Evolutionary conservation across 805 yeast genomes (phyloP), one percentile per base, ranked within the genome.

Genomic region (Cyberlindnera misumaiensis): DNA sequence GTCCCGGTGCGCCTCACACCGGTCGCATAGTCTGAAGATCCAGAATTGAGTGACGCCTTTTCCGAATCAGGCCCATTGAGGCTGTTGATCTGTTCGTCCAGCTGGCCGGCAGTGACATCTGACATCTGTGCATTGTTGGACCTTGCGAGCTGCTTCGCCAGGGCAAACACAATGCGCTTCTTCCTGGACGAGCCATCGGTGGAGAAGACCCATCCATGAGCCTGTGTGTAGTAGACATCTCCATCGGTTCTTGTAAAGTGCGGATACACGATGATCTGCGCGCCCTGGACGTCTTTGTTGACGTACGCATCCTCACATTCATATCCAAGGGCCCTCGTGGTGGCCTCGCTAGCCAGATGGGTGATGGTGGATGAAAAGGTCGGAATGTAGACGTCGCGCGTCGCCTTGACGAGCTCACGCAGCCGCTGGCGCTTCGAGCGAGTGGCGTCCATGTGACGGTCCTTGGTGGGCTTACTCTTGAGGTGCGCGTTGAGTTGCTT

Each of bases 151-250:
- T 84, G 87, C 43, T 75, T 75, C 3, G 87, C 85, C 32, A 87
- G 59, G 1, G 87, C 70, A 16, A 83, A 56, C 25, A 89, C 65
- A 32, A 89, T 56, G 41, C 80, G 64, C 58, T 87, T 86, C 52
- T 82, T 86, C 30, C 94, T 66, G 24, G 74, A 72, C 67, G 77
- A 72, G 8, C 72, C 64, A 1, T 94, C 94, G 0, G 88, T 86
- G 30, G 83, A 68, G 38, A 52, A 70, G 10, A 75, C 68, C 72
- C 83, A 75, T 6, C 96, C 96, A 32, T 84, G 69, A 3, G 89
- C 75, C 27, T 77, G 76, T 2, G 82, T 73, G 29, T 72, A 72
- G 45, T 65, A 75, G 12, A 55, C 58, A 10, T 51, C 55, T 14
- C 44, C 51, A 11, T 51, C 45, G 10, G 46, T 41, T 6, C 74